Percentiles rank a stretch among this genome's conserved stretches.
Conservation (phyloP, 192 early-diverging fungal species). For the Podila horticola region DNA sequence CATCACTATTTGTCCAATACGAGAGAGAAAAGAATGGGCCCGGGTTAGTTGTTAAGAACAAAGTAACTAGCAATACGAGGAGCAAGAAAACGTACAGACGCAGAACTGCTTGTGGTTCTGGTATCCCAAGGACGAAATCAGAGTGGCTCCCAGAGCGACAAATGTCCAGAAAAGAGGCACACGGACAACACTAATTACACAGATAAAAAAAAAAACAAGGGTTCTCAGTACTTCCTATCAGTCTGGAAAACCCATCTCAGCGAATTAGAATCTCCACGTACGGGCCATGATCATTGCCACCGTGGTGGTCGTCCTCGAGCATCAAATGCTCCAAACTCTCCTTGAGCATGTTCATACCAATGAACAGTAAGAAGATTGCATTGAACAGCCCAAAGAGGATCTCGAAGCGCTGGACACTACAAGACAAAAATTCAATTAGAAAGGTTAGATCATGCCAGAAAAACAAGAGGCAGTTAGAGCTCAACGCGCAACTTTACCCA, state of each 20-base stretch:
- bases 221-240: not conserved
- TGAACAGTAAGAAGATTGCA: slow-evolving; percentile 64
- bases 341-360: slow-evolving; percentile 66
- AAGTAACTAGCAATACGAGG: not conserved
- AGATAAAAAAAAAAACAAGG: not conserved
- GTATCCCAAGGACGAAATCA: slow-evolving; percentile 57
- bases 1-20: slow-evolving; percentile 6
- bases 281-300: slow-evolving; percentile 44
- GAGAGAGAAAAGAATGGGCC: not conserved
- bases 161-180: slow-evolving; percentile 54
- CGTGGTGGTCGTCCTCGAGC: slow-evolving; percentile 59
- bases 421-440: not conserved
- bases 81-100: slow-evolving; percentile 44
- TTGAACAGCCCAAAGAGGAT: slow-evolving; percentile 62
- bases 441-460: not conserved
- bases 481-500: slow-evolving; percentile 47
- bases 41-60: too few species aligned
- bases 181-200: slow-evolving; percentile 19
- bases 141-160: slow-evolving; percentile 49
- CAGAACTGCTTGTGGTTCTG: slow-evolving; percentile 64
- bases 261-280: slow-evolving; percentile 6
- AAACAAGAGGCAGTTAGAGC: not conserved
- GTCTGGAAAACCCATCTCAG: not conserved
- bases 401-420: slow-evolving; percentile 62
- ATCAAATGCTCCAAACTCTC: slow-evolving; percentile 68